Evolutionary conservation across 1,284 basidiomycete species (phyloP), one percentile per base, ranked within the genome.

Genomic region (Naganishia sp.): DNA sequence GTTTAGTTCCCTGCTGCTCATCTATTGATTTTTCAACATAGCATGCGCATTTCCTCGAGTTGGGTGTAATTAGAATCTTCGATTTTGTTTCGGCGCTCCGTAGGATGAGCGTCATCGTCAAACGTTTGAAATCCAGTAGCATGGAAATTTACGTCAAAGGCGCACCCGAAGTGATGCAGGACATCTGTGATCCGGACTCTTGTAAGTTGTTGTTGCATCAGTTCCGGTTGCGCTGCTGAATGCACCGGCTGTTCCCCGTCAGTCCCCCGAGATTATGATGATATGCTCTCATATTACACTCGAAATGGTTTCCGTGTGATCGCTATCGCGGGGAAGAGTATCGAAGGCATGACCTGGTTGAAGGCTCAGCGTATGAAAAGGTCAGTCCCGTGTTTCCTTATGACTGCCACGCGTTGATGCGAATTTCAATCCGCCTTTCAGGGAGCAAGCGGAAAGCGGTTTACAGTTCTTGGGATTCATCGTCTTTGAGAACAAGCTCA

Each of bases 121-220:
- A 98, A 79, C 85, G 92, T 60, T 85, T 99, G 66, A 96, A 91
- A 79, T 94, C 94, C 70, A 87, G 82, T 53, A 92, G 90, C 75
- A 98, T 99, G 92, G 95, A 99, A 77, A 85, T 98, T 9, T 99
- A 97, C 77, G 94, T 95, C 75, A 99, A 99, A 78, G 96, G 96
- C 25, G 96, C 96, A 1, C 96, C 96, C 0, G 96, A 99, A 78
- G 92, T 96, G 64, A 99, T 99, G 94, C 79, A 82, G 2, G 94
- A 96, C 54, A 98, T 99, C 67, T 98, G 94, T 76, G 89, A 93
- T 66, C 88, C 84, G 69, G 86, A 88, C 59, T 90, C 92, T 16
- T 89, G 93, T 94, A 74, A 74, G 92, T 83, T 2, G 16, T 3
- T 1, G 28, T 13, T 11, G 2, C 10, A 25, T 6, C 3, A 16